phyloP scores from a whole-genome alignment of 2,329 filamentous ascomycete genomes.

The Helotiales sp. region DNA sequence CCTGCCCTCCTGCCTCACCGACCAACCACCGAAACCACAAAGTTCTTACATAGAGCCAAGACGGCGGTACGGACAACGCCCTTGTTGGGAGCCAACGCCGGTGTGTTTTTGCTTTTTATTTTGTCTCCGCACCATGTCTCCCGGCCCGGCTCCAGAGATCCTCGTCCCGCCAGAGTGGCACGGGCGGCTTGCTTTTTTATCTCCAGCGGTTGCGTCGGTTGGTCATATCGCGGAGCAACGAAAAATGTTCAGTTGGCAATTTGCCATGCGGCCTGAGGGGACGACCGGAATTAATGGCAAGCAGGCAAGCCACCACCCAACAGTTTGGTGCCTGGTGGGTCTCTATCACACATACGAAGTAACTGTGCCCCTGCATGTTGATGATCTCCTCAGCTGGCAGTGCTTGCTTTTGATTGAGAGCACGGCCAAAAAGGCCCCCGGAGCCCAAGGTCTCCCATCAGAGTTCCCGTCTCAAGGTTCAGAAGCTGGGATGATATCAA shows the following conservation, averaged over 20 bases:
- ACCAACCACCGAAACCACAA: not conserved
- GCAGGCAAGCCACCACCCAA: not conserved
- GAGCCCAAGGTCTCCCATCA: not conserved
- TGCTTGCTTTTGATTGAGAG: not conserved
- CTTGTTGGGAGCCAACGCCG: not conserved
- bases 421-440: not conserved
- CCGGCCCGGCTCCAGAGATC: constrained; percentile 2
- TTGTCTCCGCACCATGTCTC: constrained; percentile 9
- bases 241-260: not conserved
- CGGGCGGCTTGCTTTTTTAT: constrained; percentile 15
- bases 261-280: not conserved
- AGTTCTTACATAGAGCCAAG: not conserved
- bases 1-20: not conserved
- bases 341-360: not conserved
- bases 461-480: not conserved
- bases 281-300: not conserved
- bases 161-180: constrained; percentile 9
- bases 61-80: not conserved
- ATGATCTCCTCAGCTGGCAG: not conserved
- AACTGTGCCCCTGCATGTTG: constrained; percentile 1
- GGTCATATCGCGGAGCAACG: not conserved
- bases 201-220: constrained; percentile 14
- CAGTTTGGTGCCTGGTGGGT: not conserved
- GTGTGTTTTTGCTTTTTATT: constrained; percentile 1
- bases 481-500: not conserved